Evolutionary conservation across 139 green algal genomes (phyloP).

Genomic region (Closterium sp.): DNA sequence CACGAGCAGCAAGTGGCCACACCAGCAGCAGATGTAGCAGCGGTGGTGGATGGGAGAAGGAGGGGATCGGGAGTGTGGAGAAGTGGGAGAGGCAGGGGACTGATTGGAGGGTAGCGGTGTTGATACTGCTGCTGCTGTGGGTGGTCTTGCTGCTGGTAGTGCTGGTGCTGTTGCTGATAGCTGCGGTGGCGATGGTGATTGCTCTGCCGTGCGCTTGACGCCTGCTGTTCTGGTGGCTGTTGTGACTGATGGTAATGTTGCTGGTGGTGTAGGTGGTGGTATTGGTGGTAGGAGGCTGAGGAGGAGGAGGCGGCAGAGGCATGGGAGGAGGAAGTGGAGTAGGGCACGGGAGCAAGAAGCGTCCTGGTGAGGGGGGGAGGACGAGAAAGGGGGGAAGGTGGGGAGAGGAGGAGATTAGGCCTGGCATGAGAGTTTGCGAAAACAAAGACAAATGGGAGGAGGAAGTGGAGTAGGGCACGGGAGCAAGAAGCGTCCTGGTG

Average conservation of each 20-base stretch:
- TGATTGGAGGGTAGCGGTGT: neutral
- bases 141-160: no score
- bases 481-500: neutral
- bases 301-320: neutral
- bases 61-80: no score
- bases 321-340: no score
- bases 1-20: no score
- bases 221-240: neutral
- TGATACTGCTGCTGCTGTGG: neutral
- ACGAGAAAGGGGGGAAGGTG: no score
- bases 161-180: neutral
- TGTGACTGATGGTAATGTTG: neutral
- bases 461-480: neutral
- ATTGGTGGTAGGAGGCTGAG: neutral
- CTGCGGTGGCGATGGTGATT: neutral
- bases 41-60: neutral
- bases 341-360: no score
- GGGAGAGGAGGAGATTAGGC: no score
- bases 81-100: neutral
- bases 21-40: neutral
- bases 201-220: neutral
- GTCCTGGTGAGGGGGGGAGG: no score
- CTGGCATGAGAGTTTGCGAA: no score
- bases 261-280: neutral
- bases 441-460: no score